Conservation (phyloP, 345 rosid species). For the Ceriops decandra region DNA sequence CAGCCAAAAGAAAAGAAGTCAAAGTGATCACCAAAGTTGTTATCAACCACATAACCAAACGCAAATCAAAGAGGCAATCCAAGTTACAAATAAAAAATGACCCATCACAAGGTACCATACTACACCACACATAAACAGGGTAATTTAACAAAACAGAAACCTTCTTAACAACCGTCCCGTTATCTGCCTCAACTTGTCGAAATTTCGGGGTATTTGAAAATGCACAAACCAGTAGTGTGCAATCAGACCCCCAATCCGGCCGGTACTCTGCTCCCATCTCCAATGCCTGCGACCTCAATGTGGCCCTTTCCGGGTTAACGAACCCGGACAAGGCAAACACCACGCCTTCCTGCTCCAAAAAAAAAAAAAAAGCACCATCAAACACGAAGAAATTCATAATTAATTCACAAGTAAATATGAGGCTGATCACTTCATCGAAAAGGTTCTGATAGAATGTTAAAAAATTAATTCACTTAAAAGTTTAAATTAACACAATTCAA, state of each 20-base stretch:
- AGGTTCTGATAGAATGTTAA: too few species aligned
- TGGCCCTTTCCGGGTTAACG: conserved; percentile 80
- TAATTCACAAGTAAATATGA: neutral
- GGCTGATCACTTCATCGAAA: too few species aligned
- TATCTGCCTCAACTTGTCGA: conserved; percentile 65
- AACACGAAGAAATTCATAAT: conserved; percentile 11
- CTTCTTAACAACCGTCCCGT: conserved; percentile 82
- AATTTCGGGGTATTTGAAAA: conserved; percentile 89
- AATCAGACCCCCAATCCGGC: conserved; percentile 74
- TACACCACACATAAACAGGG: neutral
- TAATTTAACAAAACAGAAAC: conserved; percentile 21
- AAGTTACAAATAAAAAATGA: neutral
- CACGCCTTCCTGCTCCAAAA: conserved; percentile 70
- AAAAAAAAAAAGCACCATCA: neutral
- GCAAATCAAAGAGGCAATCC: too few species aligned
- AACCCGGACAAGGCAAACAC: conserved; percentile 82
- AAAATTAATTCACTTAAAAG: too few species aligned
- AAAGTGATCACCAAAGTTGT: too few species aligned
- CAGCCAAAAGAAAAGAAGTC: too few species aligned
- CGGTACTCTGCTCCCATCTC: conserved; percentile 83
- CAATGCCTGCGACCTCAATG: conserved; percentile 72
- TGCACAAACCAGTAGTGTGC: conserved; percentile 80
- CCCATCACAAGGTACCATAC: too few species aligned
- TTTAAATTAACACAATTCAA: neutral
- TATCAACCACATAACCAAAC: too few species aligned